Base-by-base conservation (phyloP, 1,284 basidiomycete species). In the Neotropicomus parvogracilis region DNA sequence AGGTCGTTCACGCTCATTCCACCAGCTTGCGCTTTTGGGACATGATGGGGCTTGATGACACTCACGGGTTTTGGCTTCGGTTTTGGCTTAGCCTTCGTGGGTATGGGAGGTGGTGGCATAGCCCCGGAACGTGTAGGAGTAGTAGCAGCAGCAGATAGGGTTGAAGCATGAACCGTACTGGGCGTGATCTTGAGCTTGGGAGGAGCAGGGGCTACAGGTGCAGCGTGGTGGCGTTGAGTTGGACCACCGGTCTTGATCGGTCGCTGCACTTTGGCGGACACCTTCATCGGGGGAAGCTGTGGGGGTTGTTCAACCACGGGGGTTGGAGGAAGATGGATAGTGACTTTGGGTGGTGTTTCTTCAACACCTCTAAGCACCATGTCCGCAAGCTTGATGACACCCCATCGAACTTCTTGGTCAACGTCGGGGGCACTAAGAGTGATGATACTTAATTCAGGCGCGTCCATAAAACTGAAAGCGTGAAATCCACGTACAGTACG, bases 321-420 rank as follows among this genome's bases (percentile, higher is more conserved):
- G 1, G 89, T 91, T 17, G 82, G 80, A 20, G 89, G 88, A 44
- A 93, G 77, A 54, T 89, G 88, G 49, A 97, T 88, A 33, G 85
- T 87, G 46, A 92, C 83, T 48, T 89, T 91, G 0, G 92, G 93
- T n/a, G 87, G 74, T 4, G 83, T 79, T 67, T 97, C 94, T 46
- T 91, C 83, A 4, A 80, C 71, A 17, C 90, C 87, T 43, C 85
- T 83, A 56, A 95, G 88, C 41, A 95, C 80, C 20, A 97, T 75
- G 62, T 98, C 95, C 11, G 90, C 92, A 10, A 97, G 74, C 70
- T 98, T 98, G 59, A 99, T 75, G 41, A 97, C 71, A 53, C 88
- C 91, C 80, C 91, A 91, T 31, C 94, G 85, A 38, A 95, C 88
- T 70, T 95, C 90, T 56, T 85, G 75, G 65, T 98, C 95, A 39